Conservation (phyloP, 768 basidiomycete genomes). For the Cystobasidium tubakii region DNA sequence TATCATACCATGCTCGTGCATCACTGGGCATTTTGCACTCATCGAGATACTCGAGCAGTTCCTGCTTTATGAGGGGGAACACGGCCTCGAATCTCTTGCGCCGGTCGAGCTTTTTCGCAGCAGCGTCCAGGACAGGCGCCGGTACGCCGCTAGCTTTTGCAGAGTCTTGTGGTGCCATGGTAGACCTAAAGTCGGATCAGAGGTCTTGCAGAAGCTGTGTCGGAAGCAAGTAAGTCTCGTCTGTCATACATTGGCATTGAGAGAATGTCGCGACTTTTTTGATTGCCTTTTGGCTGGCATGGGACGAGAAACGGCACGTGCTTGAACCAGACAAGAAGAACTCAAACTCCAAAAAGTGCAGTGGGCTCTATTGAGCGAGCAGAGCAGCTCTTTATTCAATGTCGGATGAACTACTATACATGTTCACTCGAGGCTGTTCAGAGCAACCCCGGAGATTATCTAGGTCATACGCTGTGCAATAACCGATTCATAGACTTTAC, state of each 20-base stretch:
- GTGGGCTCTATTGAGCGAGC: neutral
- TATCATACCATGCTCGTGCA: constrained; percentile 74
- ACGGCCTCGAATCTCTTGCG: constrained; percentile 60
- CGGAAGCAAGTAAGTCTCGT: neutral
- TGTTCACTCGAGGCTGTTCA: neutral
- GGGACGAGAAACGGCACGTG: too few relatives aligned
- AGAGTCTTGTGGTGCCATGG: constrained; percentile 1
- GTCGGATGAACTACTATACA: neutral
- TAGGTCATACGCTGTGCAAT: too few relatives aligned
- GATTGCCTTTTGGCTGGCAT: too few relatives aligned
- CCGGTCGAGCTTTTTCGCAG: constrained; percentile 34
- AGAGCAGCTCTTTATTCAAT: neutral
- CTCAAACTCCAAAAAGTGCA: too few relatives aligned
- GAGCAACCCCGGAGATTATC: too few relatives aligned
- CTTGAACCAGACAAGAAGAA: too few relatives aligned
- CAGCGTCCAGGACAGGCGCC: constrained; percentile 2
- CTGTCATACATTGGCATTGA: too few relatives aligned
- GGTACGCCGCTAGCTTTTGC: neutral
- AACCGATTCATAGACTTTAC: neutral
- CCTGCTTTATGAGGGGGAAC: constrained; percentile 66
- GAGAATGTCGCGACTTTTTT: constrained; percentile 2
- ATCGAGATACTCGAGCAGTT: constrained; percentile 65
- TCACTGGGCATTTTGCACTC: constrained; percentile 73
- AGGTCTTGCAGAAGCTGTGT: too few relatives aligned
- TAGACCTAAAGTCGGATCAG: too few relatives aligned